These are phyloP conservation scores for Podaxis carcinomalis DNA, from an alignment of 768 basidiomycete genomes.

Conservation along the genomic window DNA sequence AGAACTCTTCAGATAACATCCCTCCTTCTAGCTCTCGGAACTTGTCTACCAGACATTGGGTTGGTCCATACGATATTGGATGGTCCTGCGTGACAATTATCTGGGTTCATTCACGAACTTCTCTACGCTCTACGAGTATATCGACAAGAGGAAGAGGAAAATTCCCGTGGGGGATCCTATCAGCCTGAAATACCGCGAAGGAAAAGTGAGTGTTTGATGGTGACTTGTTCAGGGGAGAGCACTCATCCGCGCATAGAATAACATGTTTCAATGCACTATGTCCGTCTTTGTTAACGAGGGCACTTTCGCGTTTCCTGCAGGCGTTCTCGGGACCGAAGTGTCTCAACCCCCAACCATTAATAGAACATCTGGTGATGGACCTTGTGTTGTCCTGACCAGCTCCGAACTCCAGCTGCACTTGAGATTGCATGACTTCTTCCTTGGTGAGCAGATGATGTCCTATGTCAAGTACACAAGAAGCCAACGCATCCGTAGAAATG, in stretches of 20 bases:
- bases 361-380: constrained; percentile 37
- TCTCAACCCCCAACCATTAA: background rate
- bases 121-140: constrained; percentile 81
- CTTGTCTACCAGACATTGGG: constrained; percentile 70
- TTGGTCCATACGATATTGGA: constrained; percentile 86
- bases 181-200: constrained; percentile 71
- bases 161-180: constrained; percentile 78
- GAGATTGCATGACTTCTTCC: constrained; percentile 79
- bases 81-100: constrained; percentile 91
- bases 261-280: constrained; percentile 76
- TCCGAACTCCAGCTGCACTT: constrained; percentile 75
- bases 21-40: constrained; percentile 39
- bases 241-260: constrained; percentile 47
- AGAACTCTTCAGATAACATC: background rate
- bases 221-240: background rate
- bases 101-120: constrained; percentile 93
- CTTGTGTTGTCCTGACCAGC: constrained; percentile 49
- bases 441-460: constrained; percentile 51
- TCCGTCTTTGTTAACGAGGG: constrained; percentile 46
- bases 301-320: constrained; percentile 60
- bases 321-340: constrained; percentile 58
- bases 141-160: constrained; percentile 58
- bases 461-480: background rate
- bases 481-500: constrained; percentile 49
- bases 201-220: constrained; percentile 46